Evolutionary conservation across 1,284 basidiomycete genomes (phyloP).

Genomic region (Anthracocystis panici-leucophaei): DNA sequence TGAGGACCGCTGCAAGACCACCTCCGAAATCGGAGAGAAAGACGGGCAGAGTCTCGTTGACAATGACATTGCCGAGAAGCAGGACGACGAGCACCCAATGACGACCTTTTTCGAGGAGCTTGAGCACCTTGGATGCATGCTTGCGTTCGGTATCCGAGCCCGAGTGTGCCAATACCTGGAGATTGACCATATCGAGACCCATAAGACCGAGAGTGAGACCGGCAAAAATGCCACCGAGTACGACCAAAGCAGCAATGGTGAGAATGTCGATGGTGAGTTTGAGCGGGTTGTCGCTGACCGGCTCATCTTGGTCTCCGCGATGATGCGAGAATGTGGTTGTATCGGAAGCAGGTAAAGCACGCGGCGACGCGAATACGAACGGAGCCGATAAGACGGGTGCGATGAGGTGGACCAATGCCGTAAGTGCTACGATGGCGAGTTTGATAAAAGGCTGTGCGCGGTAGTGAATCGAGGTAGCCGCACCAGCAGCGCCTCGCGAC

Average conservation of each 20-base stretch:
- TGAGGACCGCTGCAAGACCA: conserved; percentile 62
- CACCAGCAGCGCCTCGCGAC: background rate
- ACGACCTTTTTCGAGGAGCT: conserved; percentile 82
- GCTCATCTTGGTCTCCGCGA: conserved; percentile 33
- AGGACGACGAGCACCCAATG: conserved; percentile 93
- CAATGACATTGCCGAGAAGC: conserved; percentile 84
- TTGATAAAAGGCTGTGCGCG: conserved; percentile 47
- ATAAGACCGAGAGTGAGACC: conserved; percentile 88
- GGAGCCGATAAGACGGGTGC: conserved; percentile 39
- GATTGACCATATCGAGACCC: conserved; percentile 92
- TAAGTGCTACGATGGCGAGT: conserved; percentile 39
- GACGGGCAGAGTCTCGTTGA: conserved; percentile 73
- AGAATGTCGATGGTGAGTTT: conserved; percentile 58
- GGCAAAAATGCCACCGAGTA: conserved; percentile 72
- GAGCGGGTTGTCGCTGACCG: conserved; percentile 43
- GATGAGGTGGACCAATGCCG: conserved; percentile 47
- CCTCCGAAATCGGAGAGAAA: conserved; percentile 68
- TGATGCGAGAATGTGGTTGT: conserved; percentile 12
- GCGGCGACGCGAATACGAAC: conserved; percentile 4
- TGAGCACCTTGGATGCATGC: conserved; percentile 72
- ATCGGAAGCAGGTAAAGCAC: conserved; percentile 3
- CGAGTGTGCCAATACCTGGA: conserved; percentile 84
- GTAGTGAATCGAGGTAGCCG: conserved; percentile 27
- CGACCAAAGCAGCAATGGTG: conserved; percentile 61
- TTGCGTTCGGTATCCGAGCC: conserved; percentile 76